These are phyloP conservation scores for Micractinium sp. DNA, from an alignment of 139 green algal genomes.

Conservation along the genomic window DNA sequence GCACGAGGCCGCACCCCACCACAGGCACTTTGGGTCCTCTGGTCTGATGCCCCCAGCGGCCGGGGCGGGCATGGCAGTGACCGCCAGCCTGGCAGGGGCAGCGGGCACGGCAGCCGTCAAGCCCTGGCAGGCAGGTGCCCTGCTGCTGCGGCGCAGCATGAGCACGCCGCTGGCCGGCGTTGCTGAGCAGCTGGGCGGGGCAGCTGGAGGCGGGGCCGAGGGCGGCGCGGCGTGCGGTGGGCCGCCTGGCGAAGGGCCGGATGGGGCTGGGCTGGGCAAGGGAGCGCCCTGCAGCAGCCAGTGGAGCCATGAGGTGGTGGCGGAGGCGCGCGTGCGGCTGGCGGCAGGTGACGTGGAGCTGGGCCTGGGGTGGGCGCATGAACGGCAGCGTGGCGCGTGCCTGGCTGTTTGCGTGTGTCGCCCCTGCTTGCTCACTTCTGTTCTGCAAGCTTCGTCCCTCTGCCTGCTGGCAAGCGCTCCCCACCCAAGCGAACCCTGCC, in stretches of 20 bases:
- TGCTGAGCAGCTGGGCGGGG: not conserved
- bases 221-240: too few species aligned
- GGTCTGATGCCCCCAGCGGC: not conserved
- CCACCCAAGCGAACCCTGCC: too few species aligned
- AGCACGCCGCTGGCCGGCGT: constrained; percentile 17
- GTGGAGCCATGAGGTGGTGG: not conserved
- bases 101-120: not conserved
- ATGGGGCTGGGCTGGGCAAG: not conserved
- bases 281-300: not conserved
- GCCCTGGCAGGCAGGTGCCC: constrained; percentile 6
- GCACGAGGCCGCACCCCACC: not conserved
- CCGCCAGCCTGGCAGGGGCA: not conserved
- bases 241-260: too few species aligned
- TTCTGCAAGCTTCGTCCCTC: too few species aligned
- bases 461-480: too few species aligned
- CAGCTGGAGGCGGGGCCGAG: too few species aligned
- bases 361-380: constrained; percentile 43
- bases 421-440: too few species aligned
- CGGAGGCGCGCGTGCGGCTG: constrained; percentile 49
- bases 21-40: not conserved
- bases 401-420: not conserved
- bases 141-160: constrained; percentile 36
- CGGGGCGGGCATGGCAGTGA: not conserved
- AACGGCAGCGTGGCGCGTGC: not conserved
- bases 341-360: constrained; percentile 51